Percentiles rank a stretch among this genome's conserved stretches.
Evolutionary conservation across 257 asterid genomes (phyloP).

Genomic region (Knoxia roxburghii): DNA sequence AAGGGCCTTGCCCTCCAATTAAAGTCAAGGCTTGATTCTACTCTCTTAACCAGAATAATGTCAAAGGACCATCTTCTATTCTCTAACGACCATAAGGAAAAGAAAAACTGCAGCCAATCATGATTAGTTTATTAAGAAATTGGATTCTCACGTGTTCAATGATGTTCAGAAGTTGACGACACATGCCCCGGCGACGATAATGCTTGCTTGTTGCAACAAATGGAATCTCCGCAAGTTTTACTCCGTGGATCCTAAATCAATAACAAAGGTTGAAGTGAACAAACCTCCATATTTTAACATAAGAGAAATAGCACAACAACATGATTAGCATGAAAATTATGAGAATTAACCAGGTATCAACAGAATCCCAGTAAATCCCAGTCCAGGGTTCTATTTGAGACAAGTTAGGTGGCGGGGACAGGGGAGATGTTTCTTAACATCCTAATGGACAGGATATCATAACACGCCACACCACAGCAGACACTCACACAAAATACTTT

Average conservation of each 20-base stretch:
- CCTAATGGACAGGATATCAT: not conserved
- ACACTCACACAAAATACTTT: too few species aligned
- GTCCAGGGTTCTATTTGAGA: not conserved
- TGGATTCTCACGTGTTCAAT: constrained; percentile 56
- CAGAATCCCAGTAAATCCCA: not conserved
- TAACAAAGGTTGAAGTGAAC: constrained; percentile 17
- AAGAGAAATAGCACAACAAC: not conserved
- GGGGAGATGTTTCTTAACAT: not conserved
- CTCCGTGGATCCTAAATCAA: constrained; percentile 80
- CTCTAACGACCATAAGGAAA: not conserved
- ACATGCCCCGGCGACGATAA: constrained; percentile 86
- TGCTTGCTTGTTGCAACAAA: constrained; percentile 83
- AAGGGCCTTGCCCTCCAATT: not conserved
- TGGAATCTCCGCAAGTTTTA: constrained; percentile 84
- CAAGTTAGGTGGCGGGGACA: too few species aligned
- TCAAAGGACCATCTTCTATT: not conserved
- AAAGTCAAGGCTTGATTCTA: not conserved
- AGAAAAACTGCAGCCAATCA: not conserved
- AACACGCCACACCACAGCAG: too few species aligned
- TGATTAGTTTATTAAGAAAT: not conserved
- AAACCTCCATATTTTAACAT: not conserved
- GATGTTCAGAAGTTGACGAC: constrained; percentile 66
- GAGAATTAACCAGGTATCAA: too few species aligned
- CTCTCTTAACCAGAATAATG: not conserved
- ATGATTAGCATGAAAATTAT: constrained; percentile 1